Evolutionary conservation across 176 grass and related monocot genomes (phyloP).

Genomic region (Pontederia crassipes): DNA sequence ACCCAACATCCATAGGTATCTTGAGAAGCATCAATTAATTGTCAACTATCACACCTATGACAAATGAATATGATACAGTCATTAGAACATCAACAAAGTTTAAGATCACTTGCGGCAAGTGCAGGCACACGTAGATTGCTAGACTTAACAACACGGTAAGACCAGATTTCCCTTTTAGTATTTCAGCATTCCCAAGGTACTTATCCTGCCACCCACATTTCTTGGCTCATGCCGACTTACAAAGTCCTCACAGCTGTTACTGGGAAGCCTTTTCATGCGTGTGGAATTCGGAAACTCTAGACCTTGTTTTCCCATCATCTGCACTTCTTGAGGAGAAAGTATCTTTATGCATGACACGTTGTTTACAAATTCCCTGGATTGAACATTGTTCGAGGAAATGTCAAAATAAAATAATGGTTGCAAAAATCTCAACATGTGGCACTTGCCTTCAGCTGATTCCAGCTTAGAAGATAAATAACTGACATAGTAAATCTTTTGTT

Average conservation of each 20-base stretch:
- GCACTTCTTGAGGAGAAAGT: slow-evolving; percentile 87
- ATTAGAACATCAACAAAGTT: too few species aligned
- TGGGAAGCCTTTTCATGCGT: slow-evolving; percentile 32
- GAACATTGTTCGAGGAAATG: background rate
- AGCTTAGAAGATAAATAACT: too few species aligned
- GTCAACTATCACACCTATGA: too few species aligned
- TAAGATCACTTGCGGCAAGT: too few species aligned
- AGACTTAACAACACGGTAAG: background rate
- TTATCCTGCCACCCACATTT: slow-evolving; percentile 60
- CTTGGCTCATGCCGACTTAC: slow-evolving; percentile 51
- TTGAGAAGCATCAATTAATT: too few species aligned
- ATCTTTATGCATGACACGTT: slow-evolving; percentile 96
- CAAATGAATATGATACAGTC: too few species aligned
- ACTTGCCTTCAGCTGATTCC: too few species aligned
- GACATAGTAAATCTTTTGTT: too few species aligned
- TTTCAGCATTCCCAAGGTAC: slow-evolving; percentile 55
- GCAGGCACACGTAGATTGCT: too few species aligned
- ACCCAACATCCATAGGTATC: too few species aligned
- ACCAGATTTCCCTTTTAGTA: slow-evolving; percentile 44
- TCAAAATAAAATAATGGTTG: background rate
- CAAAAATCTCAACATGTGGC: background rate
- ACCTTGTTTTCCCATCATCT: slow-evolving; percentile 82
- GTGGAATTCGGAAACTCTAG: slow-evolving; percentile 52
- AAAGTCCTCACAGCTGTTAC: slow-evolving; percentile 64
- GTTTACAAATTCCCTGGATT: slow-evolving; percentile 88